Evolutionary conservation across 108 stramenopile species (phyloP), one percentile per base, ranked within the genome.

Genomic region (Nitzschia sp.): DNA sequence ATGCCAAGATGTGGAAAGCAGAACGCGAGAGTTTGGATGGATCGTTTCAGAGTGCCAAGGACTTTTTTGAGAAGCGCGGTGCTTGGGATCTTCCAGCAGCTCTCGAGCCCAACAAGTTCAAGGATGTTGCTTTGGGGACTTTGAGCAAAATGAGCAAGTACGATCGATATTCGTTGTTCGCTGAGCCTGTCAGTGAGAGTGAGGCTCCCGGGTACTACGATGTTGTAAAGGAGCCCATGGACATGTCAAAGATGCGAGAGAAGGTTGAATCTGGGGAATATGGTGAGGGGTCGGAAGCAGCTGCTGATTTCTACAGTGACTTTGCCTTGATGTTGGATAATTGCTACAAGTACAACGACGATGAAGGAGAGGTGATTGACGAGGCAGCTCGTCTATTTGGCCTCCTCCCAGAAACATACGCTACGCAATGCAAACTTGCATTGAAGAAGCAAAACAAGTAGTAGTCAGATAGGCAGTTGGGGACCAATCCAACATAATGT

Each of bases 291-390:
- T 80, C 84, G n/a, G 65, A 76, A 12, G 87, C 82, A 12, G 72
- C 72, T 10, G 65, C 76, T 8, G 80, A 69, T 37, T 64, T 91
- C 6, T 91, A 83, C 62, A 63, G 82, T 12, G 90, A 91, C 57
- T 79, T 88, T 46, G 29, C 82, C 38, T 83, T 91, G 34, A 82
- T 87, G 41, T 86, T 91, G 38, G 87, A 91, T 50, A 91, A 91
- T 65, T 91, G 90, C 48, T 39, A 42, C 19, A 22, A 70, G 48
- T 91, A 88, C 82, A 91, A 91, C 48, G 76, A 78, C 29, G 83
- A 80, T 24, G 77, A 71, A 24, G 84, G 88, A 6, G 87, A 88
- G 66, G 84, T 91, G 0, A 63, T 80, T 3, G 85, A 88, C 24
- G 90, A 91, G 63, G 90, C 90, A 11, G 62, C 74, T 8, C 66